Conservation (phyloP, 306 rosid species). For the Prosopis cineraria region DNA sequence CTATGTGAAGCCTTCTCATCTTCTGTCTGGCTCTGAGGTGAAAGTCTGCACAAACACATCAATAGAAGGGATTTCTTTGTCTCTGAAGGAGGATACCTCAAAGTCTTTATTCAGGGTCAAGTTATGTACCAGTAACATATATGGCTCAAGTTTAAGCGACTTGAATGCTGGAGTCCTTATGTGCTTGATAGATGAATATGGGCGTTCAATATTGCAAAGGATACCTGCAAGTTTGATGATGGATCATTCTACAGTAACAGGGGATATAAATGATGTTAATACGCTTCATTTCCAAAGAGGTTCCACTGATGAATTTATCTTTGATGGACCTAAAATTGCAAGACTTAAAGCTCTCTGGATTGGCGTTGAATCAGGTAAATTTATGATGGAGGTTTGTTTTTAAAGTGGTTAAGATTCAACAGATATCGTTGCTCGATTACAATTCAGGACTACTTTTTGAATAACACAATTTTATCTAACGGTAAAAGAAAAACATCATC, state of each 20-base stretch:
- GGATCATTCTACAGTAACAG: slow-evolving; percentile 43
- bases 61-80: slow-evolving; percentile 43
- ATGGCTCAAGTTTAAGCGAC: slow-evolving; percentile 68
- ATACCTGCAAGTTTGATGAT: slow-evolving; percentile 56
- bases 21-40: slow-evolving; percentile 68
- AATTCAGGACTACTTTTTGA: background rate
- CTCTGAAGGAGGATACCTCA: slow-evolving; percentile 45
- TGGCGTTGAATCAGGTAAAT: slow-evolving; percentile 84
- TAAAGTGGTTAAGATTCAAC: slow-evolving; percentile 6
- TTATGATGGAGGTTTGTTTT: slow-evolving; percentile 27
- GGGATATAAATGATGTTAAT: slow-evolving; percentile 34
- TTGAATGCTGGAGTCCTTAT: slow-evolving; percentile 73
- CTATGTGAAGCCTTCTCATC: slow-evolving; percentile 65
- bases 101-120: slow-evolving; percentile 58
- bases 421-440: slow-evolving; percentile 15
- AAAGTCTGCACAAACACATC: slow-evolving; percentile 49
- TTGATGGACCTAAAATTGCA: slow-evolving; percentile 73
- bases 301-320: slow-evolving; percentile 70
- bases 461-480: background rate
- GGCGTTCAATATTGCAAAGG: slow-evolving; percentile 76
- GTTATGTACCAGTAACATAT: slow-evolving; percentile 67
- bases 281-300: slow-evolving; percentile 71
- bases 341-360: slow-evolving; percentile 75
- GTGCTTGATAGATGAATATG: slow-evolving; percentile 72
- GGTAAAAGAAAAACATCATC: slow-evolving; percentile 1